phyloP scores from a whole-genome alignment of 1,284 basidiomycete genomes.

The Golubevia sp. region DNA sequence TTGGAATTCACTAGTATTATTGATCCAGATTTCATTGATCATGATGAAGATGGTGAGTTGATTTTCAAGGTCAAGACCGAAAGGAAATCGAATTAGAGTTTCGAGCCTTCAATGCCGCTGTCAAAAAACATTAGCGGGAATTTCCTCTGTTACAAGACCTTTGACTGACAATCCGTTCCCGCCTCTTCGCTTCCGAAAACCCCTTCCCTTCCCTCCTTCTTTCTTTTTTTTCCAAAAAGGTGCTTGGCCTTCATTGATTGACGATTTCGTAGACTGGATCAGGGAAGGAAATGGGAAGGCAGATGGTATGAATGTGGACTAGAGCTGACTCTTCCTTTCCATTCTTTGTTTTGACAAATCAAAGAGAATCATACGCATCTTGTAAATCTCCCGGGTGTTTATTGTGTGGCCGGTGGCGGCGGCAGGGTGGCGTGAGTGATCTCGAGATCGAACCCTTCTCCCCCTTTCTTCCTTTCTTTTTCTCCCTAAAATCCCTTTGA shows the following conservation, averaged over 20 bases:
- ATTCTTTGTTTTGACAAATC: too few relatives aligned
- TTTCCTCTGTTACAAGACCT: background rate
- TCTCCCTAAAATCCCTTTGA: too few relatives aligned
- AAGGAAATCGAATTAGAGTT: background rate
- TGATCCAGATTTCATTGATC: conserved; percentile 77
- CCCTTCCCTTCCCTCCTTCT: background rate
- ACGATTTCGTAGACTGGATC: conserved; percentile 74
- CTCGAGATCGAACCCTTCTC: too few relatives aligned
- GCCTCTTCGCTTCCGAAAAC: background rate
- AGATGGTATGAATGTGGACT: too few relatives aligned
- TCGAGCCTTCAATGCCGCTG: background rate
- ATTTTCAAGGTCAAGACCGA: background rate
- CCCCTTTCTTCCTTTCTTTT: too few relatives aligned
- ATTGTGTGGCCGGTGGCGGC: too few relatives aligned
- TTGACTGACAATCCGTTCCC: background rate
- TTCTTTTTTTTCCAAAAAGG: conserved; percentile 64
- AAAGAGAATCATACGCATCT: too few relatives aligned
- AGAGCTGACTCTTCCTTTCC: too few relatives aligned
- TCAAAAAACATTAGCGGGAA: too few relatives aligned
- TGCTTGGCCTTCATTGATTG: conserved; percentile 86
- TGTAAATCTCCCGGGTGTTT: too few relatives aligned
- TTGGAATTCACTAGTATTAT: conserved; percentile 80
- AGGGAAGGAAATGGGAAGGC: too few relatives aligned
- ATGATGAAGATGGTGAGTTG: conserved; percentile 81
- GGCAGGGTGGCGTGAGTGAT: too few relatives aligned